phyloP scores from a whole-genome alignment of 148 eudicot species.

The Heliamphora exappendiculata region DNA sequence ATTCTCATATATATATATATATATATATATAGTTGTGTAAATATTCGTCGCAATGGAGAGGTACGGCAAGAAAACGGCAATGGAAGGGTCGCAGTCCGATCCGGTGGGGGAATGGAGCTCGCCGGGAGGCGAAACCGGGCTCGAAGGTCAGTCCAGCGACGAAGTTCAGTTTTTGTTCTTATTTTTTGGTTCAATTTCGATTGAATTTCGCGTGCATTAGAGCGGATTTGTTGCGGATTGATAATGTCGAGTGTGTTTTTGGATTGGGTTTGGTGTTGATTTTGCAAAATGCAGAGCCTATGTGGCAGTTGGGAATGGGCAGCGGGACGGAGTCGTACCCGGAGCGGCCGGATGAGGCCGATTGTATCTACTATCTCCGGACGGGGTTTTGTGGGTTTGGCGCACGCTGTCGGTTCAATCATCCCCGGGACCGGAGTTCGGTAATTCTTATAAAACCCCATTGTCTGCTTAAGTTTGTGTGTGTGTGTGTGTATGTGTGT shows the following conservation, averaged over 20 bases:
- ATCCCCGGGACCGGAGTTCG: constrained; percentile 60
- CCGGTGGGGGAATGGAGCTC: constrained; percentile 14
- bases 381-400: constrained; percentile 86
- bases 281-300: constrained; percentile 53
- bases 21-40: neutral
- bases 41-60: constrained; percentile 19
- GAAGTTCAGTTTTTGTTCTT: neutral
- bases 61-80: constrained; percentile 5
- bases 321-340: constrained; percentile 54
- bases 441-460: constrained; percentile 17
- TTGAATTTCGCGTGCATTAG: constrained; percentile 15
- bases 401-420: constrained; percentile 86
- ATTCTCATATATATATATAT: neutral
- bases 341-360: constrained; percentile 67
- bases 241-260: constrained; percentile 15
- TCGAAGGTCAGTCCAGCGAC: constrained; percentile 12
- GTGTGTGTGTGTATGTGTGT: too few species aligned
- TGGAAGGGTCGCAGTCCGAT: constrained; percentile 15
- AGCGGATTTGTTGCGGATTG: constrained; percentile 10
- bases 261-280: constrained; percentile 15
- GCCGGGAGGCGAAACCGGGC: constrained; percentile 20
- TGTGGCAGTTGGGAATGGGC: constrained; percentile 62
- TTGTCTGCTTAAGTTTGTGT: neutral
- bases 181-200: neutral
- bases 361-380: constrained; percentile 66